Base-by-base conservation (phyloP, 2,329 filamentous ascomycete genomes). In the Furcasterigmium furcatum region DNA sequence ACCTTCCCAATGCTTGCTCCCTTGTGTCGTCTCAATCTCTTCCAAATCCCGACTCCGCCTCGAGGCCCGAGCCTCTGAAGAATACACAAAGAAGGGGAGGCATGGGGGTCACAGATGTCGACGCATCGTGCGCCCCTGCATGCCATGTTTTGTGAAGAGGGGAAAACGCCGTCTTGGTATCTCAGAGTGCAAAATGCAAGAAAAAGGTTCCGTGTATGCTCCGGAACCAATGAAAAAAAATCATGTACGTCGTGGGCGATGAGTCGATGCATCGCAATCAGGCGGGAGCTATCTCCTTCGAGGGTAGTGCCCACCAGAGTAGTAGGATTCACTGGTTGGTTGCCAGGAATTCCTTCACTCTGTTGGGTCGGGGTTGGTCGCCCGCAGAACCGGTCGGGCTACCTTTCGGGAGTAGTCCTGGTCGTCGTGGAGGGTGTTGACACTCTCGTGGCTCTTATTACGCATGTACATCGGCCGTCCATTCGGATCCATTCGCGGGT, bases 361-460 rank as follows among this genome's bases (percentile, higher is more conserved):
- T n/a, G n/a, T 63, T 1, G 77, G 77, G 53, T 85, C 80, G 4
- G 82, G 80, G 55, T 85, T 85, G 24, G 71, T 80, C 9, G 80
- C 80, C 52, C 81, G 72, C n/a, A 85, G 68, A 8, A 84, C 78
- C 9, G 75, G 72, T 36, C 73, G 66, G 41, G 76, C 76, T 13
- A 85, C 80, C 52, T 73, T 70, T 51, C 82, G 70, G 32, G 81
- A 84, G 57, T 85, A 85, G 53, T 85, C 82, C 47, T 82, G 79
- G 50, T 85, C 79, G 57, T 85, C 82, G 46, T 77, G 77, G 5
- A 85, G 64, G 2, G 81, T 84, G 53, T 79, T 79, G 57, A 85
- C 65, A 57, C 80, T 85, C 58, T 85, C 81, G 49, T 75, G 74
- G 54, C 80, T 84, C 59, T 76, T 77, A 54, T 74, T 82, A 21